Base-by-base conservation (phyloP, 2,329 filamentous ascomycete species). In the Ophiostoma montium region DNA sequence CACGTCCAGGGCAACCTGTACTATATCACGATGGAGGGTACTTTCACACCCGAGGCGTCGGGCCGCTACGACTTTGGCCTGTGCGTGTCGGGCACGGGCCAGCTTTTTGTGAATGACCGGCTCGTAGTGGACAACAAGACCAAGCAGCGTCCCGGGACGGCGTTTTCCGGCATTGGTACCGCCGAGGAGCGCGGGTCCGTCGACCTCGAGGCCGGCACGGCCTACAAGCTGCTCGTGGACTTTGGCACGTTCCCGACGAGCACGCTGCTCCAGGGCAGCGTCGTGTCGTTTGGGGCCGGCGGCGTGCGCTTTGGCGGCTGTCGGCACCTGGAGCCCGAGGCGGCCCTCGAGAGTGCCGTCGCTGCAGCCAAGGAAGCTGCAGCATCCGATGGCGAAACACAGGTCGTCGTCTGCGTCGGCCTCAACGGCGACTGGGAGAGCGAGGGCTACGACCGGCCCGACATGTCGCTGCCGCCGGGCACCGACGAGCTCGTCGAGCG, bases 381-480 rank as follows among this genome's bases (percentile, higher is more conserved):
- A 12, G 78, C 78, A 8, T 66, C 67, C 51, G 63, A 69, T 16
- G 70, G 70, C 1, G n/a, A n/a, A n/a, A 75, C 80, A 35, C 72
- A 79, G 53, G 78, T 79, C 13, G 66, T 82, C 18, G 62, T 82
- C 16, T 73, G 77, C 53, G 71, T 75, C 13, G 78, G 79, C 15
- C 66, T 80, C 35, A 80, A 78, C 55, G 67, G 39, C 33, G 56
- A 59, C 36, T 55, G 54, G 52, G 57, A 59, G 53, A 51, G 42
- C 31, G 57, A 59, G 47, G 55, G 55, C 33, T 52, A 51, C 38
- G 57, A 59, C 51, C 50, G 54, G 5, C 45, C 50, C 7, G 18
- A 49, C 31, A 55, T 59, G 54, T 45, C 42, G 35, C 53, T 58
- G 27, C 57, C 57, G 5, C 32, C 45, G 6, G 23, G 43, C 3